A percentile compares a stretch with the other conserved stretches of the same genome.
These are phyloP conservation scores for Boletus chippewaensis DNA, from an alignment of 1,284 basidiomycete species.

Conservation along the genomic window DNA sequence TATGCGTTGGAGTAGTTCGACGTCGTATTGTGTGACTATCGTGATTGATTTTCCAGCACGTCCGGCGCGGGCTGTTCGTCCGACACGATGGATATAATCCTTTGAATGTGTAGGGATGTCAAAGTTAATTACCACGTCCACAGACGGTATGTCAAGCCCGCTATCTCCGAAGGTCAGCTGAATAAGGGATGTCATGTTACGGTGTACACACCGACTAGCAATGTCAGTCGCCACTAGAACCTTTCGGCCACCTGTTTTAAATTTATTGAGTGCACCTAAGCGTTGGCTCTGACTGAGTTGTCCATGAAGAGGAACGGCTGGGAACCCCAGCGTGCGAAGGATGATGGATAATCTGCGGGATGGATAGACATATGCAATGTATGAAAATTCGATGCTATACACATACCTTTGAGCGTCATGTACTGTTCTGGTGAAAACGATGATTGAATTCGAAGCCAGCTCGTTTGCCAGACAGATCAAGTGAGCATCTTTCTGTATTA, in stretches of 20 bases:
- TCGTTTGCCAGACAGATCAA: constrained; percentile 88
- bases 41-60: constrained; percentile 94
- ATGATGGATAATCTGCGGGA: constrained; percentile 74
- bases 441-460: constrained; percentile 88
- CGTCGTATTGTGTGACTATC: constrained; percentile 97
- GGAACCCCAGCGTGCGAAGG: constrained; percentile 86
- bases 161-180: constrained; percentile 34
- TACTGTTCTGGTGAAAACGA: constrained; percentile 95
- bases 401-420: constrained; percentile 81
- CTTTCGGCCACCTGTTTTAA: constrained; percentile 89
- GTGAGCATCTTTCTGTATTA: constrained; percentile 89
- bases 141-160: constrained; percentile 94
- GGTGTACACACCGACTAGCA: constrained; percentile 69
- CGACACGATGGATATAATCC: constrained; percentile 98
- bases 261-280: constrained; percentile 91
- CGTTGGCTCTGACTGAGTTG: constrained; percentile 93
- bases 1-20: constrained; percentile 93
- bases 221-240: constrained; percentile 96
- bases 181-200: constrained; percentile 1
- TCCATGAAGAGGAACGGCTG: constrained; percentile 94
- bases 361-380: not conserved
- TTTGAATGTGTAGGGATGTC: constrained; percentile 98
- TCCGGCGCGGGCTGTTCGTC: constrained; percentile 94
- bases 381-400: not conserved
- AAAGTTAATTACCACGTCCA: constrained; percentile 97